Evolutionary conservation across 768 basidiomycete species (phyloP).

Genomic region (Mycena metata): DNA sequence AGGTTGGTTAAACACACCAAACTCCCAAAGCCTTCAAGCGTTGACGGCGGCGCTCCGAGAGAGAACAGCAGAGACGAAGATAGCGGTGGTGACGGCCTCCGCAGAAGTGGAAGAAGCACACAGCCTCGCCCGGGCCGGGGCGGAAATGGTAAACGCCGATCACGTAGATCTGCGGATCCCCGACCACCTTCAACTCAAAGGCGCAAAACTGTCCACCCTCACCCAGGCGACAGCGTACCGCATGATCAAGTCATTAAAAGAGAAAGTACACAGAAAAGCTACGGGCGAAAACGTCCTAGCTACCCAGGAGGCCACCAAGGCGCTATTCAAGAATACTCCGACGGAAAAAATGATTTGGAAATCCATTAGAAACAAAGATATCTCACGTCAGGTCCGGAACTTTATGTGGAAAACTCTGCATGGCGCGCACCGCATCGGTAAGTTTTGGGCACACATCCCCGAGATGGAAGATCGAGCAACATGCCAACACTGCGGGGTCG

Average conservation of each 20-base stretch:
- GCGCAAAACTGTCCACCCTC: not conserved
- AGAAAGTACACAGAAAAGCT: not conserved
- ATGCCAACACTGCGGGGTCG: not conserved
- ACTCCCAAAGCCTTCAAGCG: too few relatives aligned
- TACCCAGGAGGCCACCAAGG: not conserved
- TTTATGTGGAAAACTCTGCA: too few relatives aligned
- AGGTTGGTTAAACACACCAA: too few relatives aligned
- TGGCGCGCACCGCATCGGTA: too few relatives aligned
- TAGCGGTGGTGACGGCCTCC: too few relatives aligned
- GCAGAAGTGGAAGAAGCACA: too few relatives aligned
- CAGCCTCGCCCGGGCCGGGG: too few relatives aligned
- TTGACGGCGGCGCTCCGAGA: too few relatives aligned
- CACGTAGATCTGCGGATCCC: too few relatives aligned
- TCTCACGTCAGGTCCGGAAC: not conserved
- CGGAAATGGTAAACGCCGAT: too few relatives aligned
- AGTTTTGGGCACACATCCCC: too few relatives aligned
- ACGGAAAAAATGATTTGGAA: not conserved
- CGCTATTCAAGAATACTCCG: not conserved
- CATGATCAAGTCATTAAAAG: not conserved
- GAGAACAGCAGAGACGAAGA: too few relatives aligned
- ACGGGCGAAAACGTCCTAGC: not conserved
- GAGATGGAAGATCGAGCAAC: conserved; percentile 21
- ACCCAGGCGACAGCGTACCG: conserved; percentile 1
- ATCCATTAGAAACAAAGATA: not conserved
- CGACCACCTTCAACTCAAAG: not conserved